These are phyloP conservation scores for Saccharomycopsis lassenensis DNA, from an alignment of 805 yeast genomes.

Conservation along the genomic window DNA sequence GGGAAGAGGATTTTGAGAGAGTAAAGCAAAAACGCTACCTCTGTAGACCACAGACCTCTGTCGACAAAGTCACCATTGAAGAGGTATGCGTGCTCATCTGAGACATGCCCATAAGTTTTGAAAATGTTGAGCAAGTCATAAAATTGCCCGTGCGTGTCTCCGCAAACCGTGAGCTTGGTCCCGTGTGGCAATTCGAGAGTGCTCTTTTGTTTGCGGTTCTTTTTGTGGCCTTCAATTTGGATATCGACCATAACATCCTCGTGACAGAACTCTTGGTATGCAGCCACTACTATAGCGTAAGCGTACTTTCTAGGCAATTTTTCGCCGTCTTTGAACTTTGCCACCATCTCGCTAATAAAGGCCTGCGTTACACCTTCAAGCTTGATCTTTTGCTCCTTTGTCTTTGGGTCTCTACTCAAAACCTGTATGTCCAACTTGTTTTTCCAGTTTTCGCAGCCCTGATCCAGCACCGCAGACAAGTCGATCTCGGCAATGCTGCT, in stretches of 20 bases:
- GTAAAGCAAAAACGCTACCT: constrained; percentile 76
- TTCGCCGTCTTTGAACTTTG: constrained; percentile 62
- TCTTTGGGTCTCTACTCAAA: constrained; percentile 19
- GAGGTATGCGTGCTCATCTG: constrained; percentile 56
- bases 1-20: constrained; percentile 73
- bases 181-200: constrained; percentile 23
- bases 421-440: constrained; percentile 21
- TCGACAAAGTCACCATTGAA: constrained; percentile 98
- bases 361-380: constrained; percentile 34
- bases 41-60: constrained; percentile 97
- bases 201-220: constrained; percentile 12
- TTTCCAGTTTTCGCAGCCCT: constrained; percentile 1
- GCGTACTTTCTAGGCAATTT: constrained; percentile 73
- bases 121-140: constrained; percentile 81
- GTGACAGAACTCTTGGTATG: constrained; percentile 45
- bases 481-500: constrained; percentile 36
- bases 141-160: constrained; percentile 97
- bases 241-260: constrained; percentile 77
- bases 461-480: constrained; percentile 16
- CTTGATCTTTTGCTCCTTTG: constrained; percentile 21
- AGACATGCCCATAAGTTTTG: constrained; percentile 59
- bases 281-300: constrained; percentile 68
- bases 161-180: constrained; percentile 70
- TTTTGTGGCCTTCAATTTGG: constrained; percentile 24
- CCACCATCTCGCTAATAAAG: constrained; percentile 56